These are phyloP conservation scores for Rutstroemia sydowiana DNA, from an alignment of 2,329 filamentous ascomycete genomes.

Conservation along the genomic window DNA sequence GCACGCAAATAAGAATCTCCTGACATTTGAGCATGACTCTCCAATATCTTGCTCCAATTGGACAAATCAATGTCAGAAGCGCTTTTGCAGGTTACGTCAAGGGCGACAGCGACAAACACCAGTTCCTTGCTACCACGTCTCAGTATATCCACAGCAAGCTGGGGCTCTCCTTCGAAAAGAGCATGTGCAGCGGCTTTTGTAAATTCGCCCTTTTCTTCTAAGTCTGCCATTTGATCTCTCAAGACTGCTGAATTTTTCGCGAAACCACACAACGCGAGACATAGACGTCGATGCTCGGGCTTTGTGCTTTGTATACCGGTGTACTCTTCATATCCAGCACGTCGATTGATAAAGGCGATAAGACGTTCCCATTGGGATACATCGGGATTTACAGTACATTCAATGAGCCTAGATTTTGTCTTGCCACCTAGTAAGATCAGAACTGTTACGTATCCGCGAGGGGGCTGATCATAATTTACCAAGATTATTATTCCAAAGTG, in stretches of 20 bases:
- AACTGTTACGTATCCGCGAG: not conserved
- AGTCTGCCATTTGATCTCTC: slow-evolving; percentile 37
- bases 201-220: slow-evolving; percentile 44
- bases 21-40: slow-evolving; percentile 36
- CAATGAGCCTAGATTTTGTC: slow-evolving; percentile 40
- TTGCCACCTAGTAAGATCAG: slow-evolving; percentile 36
- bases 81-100: slow-evolving; percentile 54
- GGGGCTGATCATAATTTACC: slow-evolving; percentile 36
- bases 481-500: slow-evolving; percentile 64
- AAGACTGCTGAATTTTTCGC: slow-evolving; percentile 46
- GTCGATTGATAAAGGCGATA: slow-evolving; percentile 57
- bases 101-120: slow-evolving; percentile 58
- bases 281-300: slow-evolving; percentile 66
- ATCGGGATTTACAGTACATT: slow-evolving; percentile 38
- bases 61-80: slow-evolving; percentile 32
- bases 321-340: slow-evolving; percentile 53
- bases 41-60: slow-evolving; percentile 26
- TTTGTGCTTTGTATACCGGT: slow-evolving; percentile 56
- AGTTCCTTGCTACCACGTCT: slow-evolving; percentile 61
- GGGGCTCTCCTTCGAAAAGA: slow-evolving; percentile 63
- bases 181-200: slow-evolving; percentile 73
- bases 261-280: slow-evolving; percentile 68
- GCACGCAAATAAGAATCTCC: slow-evolving; percentile 74
- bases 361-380: slow-evolving; percentile 50
- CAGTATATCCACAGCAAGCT: slow-evolving; percentile 62